These are phyloP conservation scores for Piper betle DNA, from an alignment of 164 flowering plant genomes.

Conservation along the genomic window DNA sequence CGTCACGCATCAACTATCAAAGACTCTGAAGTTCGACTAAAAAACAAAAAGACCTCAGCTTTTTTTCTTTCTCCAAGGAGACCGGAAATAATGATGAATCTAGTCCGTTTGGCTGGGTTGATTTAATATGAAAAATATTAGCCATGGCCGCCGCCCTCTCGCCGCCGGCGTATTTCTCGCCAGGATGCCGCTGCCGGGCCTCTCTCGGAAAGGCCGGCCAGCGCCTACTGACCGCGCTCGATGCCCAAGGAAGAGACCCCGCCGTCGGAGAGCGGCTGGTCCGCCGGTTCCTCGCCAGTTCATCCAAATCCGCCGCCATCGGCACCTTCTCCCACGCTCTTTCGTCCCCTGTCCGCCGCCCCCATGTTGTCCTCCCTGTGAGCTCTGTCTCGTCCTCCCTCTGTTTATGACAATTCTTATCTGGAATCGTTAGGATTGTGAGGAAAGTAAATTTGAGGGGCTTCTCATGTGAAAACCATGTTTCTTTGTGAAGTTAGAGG, in stretches of 20 bases:
- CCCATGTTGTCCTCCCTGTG: background rate
- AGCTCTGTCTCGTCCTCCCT: background rate
- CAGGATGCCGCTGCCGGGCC: background rate
- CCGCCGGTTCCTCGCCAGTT: background rate
- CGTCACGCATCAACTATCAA: no score
- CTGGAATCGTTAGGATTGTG: no score
- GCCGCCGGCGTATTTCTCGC: background rate
- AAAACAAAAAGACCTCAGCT: no score
- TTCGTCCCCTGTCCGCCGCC: background rate
- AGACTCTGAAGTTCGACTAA: no score
- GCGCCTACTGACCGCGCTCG: background rate
- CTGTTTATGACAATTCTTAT: no score
- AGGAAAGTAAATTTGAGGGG: no score
- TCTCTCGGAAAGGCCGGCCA: background rate
- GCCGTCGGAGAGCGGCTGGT: background rate
- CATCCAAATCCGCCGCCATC: constrained; percentile 1
- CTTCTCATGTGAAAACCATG: no score
- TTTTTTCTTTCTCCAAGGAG: no score
- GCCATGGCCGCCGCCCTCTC: background rate
- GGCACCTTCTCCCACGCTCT: background rate
- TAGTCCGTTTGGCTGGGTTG: no score
- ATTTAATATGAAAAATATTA: no score
- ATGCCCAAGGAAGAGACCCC: background rate
- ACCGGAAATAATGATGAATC: no score
- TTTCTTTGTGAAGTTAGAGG: no score